Evolutionary conservation across 1,284 basidiomycete species (phyloP), one percentile per base, ranked within the genome.

Genomic region (Stereum hirsutum): DNA sequence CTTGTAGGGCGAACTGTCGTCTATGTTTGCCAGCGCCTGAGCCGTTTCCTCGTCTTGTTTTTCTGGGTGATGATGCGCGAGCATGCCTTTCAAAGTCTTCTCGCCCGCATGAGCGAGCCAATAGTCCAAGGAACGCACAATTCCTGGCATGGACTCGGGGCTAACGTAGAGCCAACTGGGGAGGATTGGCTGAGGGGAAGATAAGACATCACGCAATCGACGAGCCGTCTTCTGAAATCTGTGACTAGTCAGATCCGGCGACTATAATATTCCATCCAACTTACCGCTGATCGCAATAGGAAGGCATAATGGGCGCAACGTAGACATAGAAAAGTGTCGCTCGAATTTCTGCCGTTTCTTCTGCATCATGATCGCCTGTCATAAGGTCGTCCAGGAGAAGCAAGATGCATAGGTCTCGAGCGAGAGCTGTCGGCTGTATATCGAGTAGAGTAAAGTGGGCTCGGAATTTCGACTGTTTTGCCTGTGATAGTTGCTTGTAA

Each of bases 391-490:
- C 33, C 10, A 55, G 19, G 21, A 58, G 45, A 19, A 52, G 39
- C 4, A 57, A 24, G 57, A 31, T n/a, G 31, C 47, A 45, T 8
- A 58, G 45, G 39, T 57, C 57, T 5, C 57, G 53, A 5, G 55
- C 49, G 5, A 59, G 44, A 0, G 49, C 45, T 3, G 45, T 46
- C 8, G 57, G 52, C 24, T 59, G 53, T 12, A 56, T 47, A 38
- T 58, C 57, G 3, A 54, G 43, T 23, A 57, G 44, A 0, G 57
- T 57, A 5, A 57, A 40, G 28, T 59, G 56, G 1, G 48, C 45
- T 15, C 45, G 42, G 33, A 57, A 44, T 5, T 23, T n/a, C 7
- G 39, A 19, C 20, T 41, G 38, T 21, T 50, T 48, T 4, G n/a
- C 7, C 21, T 46, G 43, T 12, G 40, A 33, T 5, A 58, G 38